phyloP scores from a whole-genome alignment of 192 early-diverging fungal species.

The Backusella luteola region DNA sequence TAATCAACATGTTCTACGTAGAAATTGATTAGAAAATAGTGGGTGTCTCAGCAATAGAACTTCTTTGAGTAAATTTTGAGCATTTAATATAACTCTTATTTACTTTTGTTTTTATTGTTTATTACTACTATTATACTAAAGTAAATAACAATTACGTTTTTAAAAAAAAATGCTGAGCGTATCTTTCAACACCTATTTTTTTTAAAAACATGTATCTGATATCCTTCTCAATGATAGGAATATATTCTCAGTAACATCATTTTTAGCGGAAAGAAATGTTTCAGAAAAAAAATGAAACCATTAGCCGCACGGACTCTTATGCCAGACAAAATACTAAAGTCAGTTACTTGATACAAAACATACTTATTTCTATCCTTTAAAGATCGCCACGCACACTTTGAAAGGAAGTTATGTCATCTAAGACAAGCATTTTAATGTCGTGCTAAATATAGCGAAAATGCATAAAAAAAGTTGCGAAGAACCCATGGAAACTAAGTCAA shows the following conservation, averaged over 20 bases:
- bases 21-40: neutral
- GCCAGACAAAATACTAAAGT: too few species aligned
- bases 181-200: neutral
- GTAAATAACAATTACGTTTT: too few species aligned
- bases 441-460: neutral
- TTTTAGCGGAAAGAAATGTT: neutral
- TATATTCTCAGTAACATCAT: neutral
- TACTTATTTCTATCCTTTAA: too few species aligned
- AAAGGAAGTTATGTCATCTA: too few species aligned
- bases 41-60: neutral
- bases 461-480: neutral
- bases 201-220: neutral
- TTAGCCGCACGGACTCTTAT: neutral
- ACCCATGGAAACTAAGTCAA: too few species aligned
- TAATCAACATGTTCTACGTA: neutral
- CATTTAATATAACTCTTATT: neutral
- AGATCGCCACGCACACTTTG: too few species aligned
- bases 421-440: neutral
- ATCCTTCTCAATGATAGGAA: neutral
- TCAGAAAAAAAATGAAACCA: neutral
- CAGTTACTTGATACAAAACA: too few species aligned
- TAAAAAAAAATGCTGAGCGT: neutral
- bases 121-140: too few species aligned
- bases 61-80: neutral
- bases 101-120: neutral